phyloP scores from a whole-genome alignment of 1,284 basidiomycete genomes.

The Inonotus hispidus region DNA sequence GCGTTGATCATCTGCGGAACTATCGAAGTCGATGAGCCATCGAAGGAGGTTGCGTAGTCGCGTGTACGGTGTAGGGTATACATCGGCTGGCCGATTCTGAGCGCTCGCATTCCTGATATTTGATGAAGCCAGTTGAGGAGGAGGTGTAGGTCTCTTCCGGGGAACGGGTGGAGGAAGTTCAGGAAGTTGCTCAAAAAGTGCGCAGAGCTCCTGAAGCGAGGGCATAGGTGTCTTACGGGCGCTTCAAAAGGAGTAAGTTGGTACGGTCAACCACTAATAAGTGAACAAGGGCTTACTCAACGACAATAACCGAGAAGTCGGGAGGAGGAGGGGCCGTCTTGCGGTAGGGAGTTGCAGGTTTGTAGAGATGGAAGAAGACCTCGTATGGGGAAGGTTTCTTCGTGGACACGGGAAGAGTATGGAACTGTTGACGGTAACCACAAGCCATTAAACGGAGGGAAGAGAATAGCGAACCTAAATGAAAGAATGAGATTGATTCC shows the following conservation, averaged over 20 bases:
- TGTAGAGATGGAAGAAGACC: slow-evolving; percentile 90
- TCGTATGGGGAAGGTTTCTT: slow-evolving; percentile 56
- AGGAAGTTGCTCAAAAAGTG: slow-evolving; percentile 58
- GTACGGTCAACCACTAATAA: background rate
- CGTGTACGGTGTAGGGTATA: slow-evolving; percentile 21
- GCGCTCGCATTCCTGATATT: slow-evolving; percentile 8
- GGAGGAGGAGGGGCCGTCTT: slow-evolving; percentile 77
- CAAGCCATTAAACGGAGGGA: slow-evolving; percentile 72
- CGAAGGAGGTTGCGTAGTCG: background rate
- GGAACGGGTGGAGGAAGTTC: slow-evolving; percentile 50
- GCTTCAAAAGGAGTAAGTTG: slow-evolving; percentile 33
- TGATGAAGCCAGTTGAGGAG: slow-evolving; percentile 19
- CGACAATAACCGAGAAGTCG: slow-evolving; percentile 83
- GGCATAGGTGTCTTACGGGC: slow-evolving; percentile 72
- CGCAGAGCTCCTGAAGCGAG: slow-evolving; percentile 59
- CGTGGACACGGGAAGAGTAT: slow-evolving; percentile 4
- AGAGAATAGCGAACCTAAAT: slow-evolving; percentile 61
- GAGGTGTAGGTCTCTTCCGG: slow-evolving; percentile 35
- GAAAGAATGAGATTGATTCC: background rate
- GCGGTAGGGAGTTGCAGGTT: slow-evolving; percentile 81
- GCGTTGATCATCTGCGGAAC: background rate
- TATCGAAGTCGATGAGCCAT: background rate
- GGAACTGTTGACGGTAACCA: slow-evolving; percentile 43
- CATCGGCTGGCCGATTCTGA: slow-evolving; percentile 20
- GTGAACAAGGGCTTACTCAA: slow-evolving; percentile 55